Conservation (phyloP, 78 protist species). For the Monosiga brevicollis region DNA sequence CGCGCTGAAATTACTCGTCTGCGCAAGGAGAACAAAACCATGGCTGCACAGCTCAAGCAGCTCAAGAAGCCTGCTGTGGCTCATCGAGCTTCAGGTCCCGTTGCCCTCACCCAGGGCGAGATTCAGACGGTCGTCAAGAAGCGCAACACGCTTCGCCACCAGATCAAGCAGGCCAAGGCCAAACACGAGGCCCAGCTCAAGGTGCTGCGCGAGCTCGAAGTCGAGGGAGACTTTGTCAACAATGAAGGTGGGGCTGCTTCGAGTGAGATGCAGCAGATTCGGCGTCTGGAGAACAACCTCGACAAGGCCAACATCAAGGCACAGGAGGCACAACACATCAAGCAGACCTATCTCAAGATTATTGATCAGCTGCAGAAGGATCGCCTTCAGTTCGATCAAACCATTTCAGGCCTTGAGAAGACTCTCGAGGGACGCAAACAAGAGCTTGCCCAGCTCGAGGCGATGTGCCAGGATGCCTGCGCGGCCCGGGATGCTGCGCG, state of each 20-base stretch:
- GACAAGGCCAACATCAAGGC: constrained; percentile 54
- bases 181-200: background rate
- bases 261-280: background rate
- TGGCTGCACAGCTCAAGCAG: background rate
- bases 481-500: constrained; percentile 24
- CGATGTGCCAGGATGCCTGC: constrained; percentile 30
- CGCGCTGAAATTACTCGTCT: constrained; percentile 11
- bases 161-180: background rate
- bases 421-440: constrained; percentile 39
- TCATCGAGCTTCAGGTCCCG: no score
- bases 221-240: background rate
- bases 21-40: constrained; percentile 20
- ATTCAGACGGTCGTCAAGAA: background rate
- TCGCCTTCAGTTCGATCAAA: constrained; percentile 51
- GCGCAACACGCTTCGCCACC: background rate
- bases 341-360: constrained; percentile 66
- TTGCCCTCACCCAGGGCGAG: background rate
- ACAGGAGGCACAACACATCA: constrained; percentile 60
- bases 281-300: constrained; percentile 58
- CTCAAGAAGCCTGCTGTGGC: background rate
- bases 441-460: constrained; percentile 36
- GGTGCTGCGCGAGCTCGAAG: background rate
- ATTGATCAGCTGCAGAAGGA: constrained; percentile 60
- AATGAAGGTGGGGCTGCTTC: background rate
- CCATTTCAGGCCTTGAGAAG: constrained; percentile 53